phyloP scores from a whole-genome alignment of 2,329 filamentous ascomycete species.

The Beauveria sp. region DNA sequence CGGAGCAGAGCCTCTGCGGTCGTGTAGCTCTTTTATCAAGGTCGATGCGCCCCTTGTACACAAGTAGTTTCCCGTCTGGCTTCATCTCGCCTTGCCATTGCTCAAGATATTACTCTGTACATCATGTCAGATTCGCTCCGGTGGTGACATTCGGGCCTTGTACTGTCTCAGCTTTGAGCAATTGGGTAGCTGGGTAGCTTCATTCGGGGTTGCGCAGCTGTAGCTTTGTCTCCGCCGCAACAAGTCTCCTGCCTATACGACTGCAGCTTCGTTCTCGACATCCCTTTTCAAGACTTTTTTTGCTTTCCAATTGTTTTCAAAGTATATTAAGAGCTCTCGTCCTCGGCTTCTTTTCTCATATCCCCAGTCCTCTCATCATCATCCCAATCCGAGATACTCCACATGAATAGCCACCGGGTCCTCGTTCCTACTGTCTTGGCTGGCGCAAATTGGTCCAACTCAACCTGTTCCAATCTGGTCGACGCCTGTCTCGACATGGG shows the following conservation, averaged over 20 bases:
- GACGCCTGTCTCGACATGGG: not conserved
- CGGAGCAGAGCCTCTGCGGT: not conserved
- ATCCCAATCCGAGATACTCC: not conserved
- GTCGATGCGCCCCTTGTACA: not conserved
- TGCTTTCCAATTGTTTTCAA: not conserved
- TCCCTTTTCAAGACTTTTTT: not conserved
- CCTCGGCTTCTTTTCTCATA: not conserved
- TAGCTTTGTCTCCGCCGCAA: not conserved
- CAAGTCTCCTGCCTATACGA: not conserved
- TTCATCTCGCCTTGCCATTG: not conserved
- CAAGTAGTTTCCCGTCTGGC: not conserved
- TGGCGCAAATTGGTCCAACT: not conserved
- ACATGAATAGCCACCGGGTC: slow-evolving; percentile 5
- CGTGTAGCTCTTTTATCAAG: slow-evolving; percentile 5
- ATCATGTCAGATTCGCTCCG: not conserved
- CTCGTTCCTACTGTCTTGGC: not conserved
- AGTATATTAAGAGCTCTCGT: not conserved
- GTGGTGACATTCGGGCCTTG: not conserved
- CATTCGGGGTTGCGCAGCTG: not conserved
- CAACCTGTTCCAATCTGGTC: not conserved
- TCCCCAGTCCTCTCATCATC: not conserved
- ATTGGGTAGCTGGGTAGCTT: not conserved
- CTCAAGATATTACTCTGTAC: not conserved
- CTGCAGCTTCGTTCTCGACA: not conserved
- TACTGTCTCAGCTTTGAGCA: not conserved